Conservation (phyloP, 345 rosid species). For the Linum lewisii region DNA sequence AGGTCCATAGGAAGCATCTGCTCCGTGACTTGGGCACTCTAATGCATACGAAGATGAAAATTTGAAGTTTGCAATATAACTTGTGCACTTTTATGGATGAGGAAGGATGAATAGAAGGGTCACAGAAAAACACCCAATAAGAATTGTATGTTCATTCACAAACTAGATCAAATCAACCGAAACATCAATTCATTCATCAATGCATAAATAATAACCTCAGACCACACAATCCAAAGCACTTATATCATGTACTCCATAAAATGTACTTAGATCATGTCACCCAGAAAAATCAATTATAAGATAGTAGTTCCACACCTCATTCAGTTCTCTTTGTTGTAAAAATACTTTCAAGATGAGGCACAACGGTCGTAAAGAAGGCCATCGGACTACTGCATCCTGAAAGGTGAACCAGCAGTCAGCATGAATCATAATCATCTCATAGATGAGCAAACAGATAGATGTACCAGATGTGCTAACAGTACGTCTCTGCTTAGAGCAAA, state of each 20-base stretch:
- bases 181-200: no score
- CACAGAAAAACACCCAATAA: no score
- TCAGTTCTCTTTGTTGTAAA: conserved; percentile 87
- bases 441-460: background rate
- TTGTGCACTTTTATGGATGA: no score
- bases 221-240: no score
- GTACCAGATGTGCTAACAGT: background rate
- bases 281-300: background rate
- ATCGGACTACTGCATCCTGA: conserved; percentile 59
- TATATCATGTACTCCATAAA: no score
- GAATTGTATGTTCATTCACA: no score
- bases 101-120: no score
- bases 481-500: background rate
- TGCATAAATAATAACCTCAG: no score
- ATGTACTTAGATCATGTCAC: background rate
- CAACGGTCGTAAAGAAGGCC: conserved; percentile 72
- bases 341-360: conserved; percentile 85
- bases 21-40: background rate
- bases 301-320: conserved; percentile 51
- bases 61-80: background rate
- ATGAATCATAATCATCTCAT: background rate
- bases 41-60: background rate
- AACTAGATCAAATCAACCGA: no score
- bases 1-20: background rate
- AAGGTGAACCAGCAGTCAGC: conserved; percentile 7